Evolutionary conservation across 768 basidiomycete species (phyloP).

Genomic region (Suillus cothurnatus): DNA sequence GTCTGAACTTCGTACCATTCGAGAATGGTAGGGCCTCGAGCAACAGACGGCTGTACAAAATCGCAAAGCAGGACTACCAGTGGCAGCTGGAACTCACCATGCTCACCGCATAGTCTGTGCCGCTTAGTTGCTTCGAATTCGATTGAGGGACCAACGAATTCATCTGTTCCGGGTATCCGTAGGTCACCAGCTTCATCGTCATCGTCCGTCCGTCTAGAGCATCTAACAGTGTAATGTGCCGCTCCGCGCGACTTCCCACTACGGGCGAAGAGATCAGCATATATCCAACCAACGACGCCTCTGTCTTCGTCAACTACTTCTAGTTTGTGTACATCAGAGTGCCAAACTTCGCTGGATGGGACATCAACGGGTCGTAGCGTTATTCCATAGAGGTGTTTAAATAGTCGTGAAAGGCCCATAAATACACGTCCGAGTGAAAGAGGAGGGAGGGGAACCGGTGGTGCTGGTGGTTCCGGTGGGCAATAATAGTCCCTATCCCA

Average conservation of each 20-base stretch:
- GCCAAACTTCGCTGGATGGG: constrained; percentile 85
- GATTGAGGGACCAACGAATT: constrained; percentile 48
- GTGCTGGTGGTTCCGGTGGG: constrained; percentile 73
- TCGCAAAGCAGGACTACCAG: constrained; percentile 91
- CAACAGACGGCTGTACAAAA: constrained; percentile 64
- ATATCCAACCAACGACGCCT: constrained; percentile 92
- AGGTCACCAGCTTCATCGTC: constrained; percentile 80
- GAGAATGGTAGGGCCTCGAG: constrained; percentile 70
- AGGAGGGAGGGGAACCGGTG: constrained; percentile 70
- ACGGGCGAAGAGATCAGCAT: constrained; percentile 87
- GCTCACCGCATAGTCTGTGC: constrained; percentile 57
- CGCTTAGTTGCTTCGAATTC: constrained; percentile 68
- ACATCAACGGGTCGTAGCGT: constrained; percentile 71
- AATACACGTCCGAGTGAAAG: constrained; percentile 91
- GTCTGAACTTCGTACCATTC: constrained; percentile 95
- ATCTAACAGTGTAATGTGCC: constrained; percentile 97
- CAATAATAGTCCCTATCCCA: constrained; percentile 98
- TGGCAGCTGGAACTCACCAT: constrained; percentile 84
- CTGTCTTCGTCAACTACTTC: constrained; percentile 90
- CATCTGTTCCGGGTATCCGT: constrained; percentile 38
- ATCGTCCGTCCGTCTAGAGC: constrained; percentile 89
- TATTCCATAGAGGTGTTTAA: constrained; percentile 86
- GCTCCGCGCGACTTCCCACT: constrained; percentile 87
- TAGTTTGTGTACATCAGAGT: constrained; percentile 83
- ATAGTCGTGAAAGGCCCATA: constrained; percentile 88